Evolutionary conservation across 805 yeast genomes (phyloP).

Genomic region (Ogataea angusta): DNA sequence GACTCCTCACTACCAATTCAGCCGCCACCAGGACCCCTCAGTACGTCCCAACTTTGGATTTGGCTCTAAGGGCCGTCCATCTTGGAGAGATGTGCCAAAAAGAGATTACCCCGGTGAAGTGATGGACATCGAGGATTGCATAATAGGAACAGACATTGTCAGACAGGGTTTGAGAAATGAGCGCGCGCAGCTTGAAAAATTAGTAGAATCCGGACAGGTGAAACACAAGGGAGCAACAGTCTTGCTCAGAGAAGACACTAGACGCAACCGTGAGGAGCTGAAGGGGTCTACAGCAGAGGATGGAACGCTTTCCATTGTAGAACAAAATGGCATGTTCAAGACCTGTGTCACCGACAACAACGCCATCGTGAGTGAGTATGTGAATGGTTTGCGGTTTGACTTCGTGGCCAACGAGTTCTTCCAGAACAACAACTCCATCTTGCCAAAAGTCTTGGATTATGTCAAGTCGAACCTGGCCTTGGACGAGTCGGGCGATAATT

Average conservation of each 20-base stretch:
- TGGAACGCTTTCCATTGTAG: constrained; percentile 37
- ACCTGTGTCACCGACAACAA: constrained; percentile 78
- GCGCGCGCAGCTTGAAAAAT: constrained; percentile 50
- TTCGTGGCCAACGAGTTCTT: constrained; percentile 95
- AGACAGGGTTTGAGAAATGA: constrained; percentile 73
- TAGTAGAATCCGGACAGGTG: constrained; percentile 32
- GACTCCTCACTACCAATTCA: constrained; percentile 92
- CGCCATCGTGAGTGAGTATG: constrained; percentile 74
- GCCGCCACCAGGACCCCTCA: constrained; percentile 37
- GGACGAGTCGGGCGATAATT: constrained; percentile 36
- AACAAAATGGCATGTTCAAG: constrained; percentile 40
- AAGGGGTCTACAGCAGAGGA: constrained; percentile 46
- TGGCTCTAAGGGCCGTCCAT: constrained; percentile 78
- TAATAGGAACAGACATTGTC: constrained; percentile 79
- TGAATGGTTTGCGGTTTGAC: constrained; percentile 73
- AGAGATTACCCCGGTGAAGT: constrained; percentile 56
- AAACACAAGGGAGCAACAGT: constrained; percentile 75
- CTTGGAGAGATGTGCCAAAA: constrained; percentile 48
- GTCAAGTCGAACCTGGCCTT: constrained; percentile 68
- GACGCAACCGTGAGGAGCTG: constrained; percentile 32
- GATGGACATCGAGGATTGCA: constrained; percentile 90
- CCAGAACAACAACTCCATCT: constrained; percentile 90
- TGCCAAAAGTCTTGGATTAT: constrained; percentile 78
- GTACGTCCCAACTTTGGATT: constrained; percentile 76
- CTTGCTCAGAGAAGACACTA: constrained; percentile 75